phyloP scores from a whole-genome alignment of 2,329 filamentous ascomycete genomes.

The Beauveria sp. region DNA sequence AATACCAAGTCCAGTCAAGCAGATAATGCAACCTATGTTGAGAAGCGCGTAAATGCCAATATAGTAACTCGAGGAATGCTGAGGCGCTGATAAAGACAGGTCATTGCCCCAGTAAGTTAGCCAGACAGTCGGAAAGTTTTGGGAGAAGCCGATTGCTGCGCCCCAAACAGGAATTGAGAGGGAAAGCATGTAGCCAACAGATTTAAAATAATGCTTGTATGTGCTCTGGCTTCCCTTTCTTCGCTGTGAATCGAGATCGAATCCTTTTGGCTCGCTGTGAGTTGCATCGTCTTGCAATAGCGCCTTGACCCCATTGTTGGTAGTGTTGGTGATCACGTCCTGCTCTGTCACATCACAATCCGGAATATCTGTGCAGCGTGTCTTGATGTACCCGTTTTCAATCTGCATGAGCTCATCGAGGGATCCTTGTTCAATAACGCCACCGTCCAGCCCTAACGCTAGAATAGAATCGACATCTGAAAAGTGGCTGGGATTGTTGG shows the following conservation, averaged over 20 bases:
- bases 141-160: slow-evolving; percentile 18
- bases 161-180: slow-evolving; percentile 15
- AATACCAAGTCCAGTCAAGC: slow-evolving; percentile 10
- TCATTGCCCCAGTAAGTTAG: slow-evolving; percentile 33
- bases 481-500: slow-evolving; percentile 24
- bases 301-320: no score
- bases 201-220: slow-evolving; percentile 28
- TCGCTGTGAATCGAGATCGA: no score
- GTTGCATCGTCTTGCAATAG: no score
- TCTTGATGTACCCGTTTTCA: no score
- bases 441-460: slow-evolving; percentile 27
- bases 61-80: slow-evolving; percentile 20
- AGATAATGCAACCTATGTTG: slow-evolving; percentile 13
- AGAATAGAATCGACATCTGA: slow-evolving; percentile 38
- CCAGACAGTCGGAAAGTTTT: slow-evolving; percentile 29
- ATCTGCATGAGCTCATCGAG: slow-evolving; percentile 18
- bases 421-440: slow-evolving; percentile 33
- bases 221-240: no score
- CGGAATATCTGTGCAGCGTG: no score
- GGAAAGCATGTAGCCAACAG: slow-evolving; percentile 16
- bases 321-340: no score
- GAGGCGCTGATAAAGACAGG: slow-evolving; percentile 10
- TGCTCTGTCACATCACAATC: no score
- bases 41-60: slow-evolving; percentile 25
- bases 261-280: no score